phyloP scores from a whole-genome alignment of 805 yeast genomes.

The Candida golubevii region DNA sequence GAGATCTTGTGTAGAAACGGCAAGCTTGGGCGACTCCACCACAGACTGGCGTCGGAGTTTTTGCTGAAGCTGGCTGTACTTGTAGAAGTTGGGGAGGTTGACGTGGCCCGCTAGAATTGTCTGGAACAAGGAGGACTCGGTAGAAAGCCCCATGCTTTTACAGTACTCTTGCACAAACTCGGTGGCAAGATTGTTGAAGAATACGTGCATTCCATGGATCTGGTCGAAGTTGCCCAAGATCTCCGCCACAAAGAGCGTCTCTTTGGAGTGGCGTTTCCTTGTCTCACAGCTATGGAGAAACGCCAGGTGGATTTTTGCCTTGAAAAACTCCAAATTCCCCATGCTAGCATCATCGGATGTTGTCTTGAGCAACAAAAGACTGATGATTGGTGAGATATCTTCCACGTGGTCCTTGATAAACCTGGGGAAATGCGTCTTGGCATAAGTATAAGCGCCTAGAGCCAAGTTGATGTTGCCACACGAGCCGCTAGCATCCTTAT shows the following conservation, averaged over 20 bases:
- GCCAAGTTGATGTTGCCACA: conserved; percentile 20
- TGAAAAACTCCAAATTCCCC: conserved; percentile 7
- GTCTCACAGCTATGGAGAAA: conserved; percentile 8
- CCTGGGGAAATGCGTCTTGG: conserved; percentile 32
- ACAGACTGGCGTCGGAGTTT: conserved; percentile 19
- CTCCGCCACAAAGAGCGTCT: conserved; percentile 29
- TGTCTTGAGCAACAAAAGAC: conserved; percentile 23
- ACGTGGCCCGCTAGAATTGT: conserved; percentile 37
- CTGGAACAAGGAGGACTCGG: conserved; percentile 40
- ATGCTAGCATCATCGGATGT: conserved; percentile 13
- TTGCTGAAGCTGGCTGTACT: conserved; percentile 35
- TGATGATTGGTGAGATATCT: conserved; percentile 35
- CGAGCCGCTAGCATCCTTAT: neutral
- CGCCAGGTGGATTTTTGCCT: conserved; percentile 1
- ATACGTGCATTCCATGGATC: conserved; percentile 24
- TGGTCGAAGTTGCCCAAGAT: conserved; percentile 27
- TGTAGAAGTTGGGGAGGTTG: conserved; percentile 40
- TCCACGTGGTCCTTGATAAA: conserved; percentile 29
- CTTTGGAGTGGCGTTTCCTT: conserved; percentile 15
- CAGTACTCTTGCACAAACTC: conserved; percentile 40
- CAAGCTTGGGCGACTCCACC: conserved; percentile 6
- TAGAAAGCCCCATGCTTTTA: conserved; percentile 32
- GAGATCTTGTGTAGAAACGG: conserved; percentile 27
- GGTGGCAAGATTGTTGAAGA: conserved; percentile 35
- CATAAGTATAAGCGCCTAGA: conserved; percentile 33